These are phyloP conservation scores for Diutina siamensis DNA, from an alignment of 1,139 yeast genomes.

Conservation along the genomic window DNA sequence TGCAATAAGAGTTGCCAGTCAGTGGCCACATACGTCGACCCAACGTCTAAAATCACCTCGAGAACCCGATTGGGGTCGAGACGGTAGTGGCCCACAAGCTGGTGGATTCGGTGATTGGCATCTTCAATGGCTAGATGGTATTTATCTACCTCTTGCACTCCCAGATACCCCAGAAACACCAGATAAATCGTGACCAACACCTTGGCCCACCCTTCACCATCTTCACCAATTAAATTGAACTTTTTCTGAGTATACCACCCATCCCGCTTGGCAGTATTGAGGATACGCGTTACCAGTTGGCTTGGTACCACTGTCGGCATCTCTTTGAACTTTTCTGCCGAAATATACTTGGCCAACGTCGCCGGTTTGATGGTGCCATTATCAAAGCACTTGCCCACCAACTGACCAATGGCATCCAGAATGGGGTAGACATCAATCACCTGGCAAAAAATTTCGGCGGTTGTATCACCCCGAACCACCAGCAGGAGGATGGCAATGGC, in stretches of 20 bases:
- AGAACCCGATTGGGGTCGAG: constrained; percentile 69
- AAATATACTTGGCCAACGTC: constrained; percentile 25
- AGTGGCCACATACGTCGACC: constrained; percentile 30
- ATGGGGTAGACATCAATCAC: constrained; percentile 35
- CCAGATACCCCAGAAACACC: constrained; percentile 30
- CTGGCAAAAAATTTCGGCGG: constrained; percentile 31
- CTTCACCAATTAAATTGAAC: constrained; percentile 67
- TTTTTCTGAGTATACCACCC: constrained; percentile 59
- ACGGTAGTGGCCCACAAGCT: constrained; percentile 63
- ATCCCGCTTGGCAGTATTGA: constrained; percentile 37
- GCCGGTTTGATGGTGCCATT: constrained; percentile 24
- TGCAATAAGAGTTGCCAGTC: constrained; percentile 35
- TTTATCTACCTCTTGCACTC: background rate
- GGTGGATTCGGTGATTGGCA: constrained; percentile 40
- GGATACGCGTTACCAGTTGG: constrained; percentile 24
- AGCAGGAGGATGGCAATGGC: background rate
- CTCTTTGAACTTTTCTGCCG: constrained; percentile 23
- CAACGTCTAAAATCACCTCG: constrained; percentile 47
- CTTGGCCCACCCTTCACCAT: constrained; percentile 71
- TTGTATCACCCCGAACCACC: background rate
- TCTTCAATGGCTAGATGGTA: constrained; percentile 28
- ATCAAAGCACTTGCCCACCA: constrained; percentile 18
- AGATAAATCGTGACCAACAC: constrained; percentile 41
- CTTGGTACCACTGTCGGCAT: constrained; percentile 26
- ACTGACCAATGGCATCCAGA: constrained; percentile 16